These are phyloP conservation scores for Amphichorda felina DNA, from an alignment of 2,329 filamentous ascomycete species.

Conservation along the genomic window DNA sequence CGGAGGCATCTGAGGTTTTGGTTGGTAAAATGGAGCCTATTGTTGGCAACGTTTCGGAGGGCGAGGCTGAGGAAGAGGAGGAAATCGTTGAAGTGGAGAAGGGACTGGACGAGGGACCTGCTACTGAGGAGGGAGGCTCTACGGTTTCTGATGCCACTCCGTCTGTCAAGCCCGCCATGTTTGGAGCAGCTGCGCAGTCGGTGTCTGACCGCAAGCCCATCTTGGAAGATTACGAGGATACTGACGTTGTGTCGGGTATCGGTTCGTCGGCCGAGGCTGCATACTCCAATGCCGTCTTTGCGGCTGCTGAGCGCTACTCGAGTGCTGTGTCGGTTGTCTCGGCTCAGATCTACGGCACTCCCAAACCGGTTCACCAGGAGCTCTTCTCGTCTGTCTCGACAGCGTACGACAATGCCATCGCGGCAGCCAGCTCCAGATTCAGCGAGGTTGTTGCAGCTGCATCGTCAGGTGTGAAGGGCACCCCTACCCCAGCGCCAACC, in stretches of 20 bases:
- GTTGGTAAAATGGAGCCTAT: constrained; percentile 10
- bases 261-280: constrained; percentile 37
- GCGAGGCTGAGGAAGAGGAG: constrained; percentile 12
- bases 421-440: constrained; percentile 47
- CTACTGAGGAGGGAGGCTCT: constrained; percentile 11
- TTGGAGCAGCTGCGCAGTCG: constrained; percentile 38
- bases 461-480: constrained; percentile 34
- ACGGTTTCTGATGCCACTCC: constrained; percentile 13
- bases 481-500: constrained; percentile 27
- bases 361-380: constrained; percentile 57
- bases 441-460: constrained; percentile 37
- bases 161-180: constrained; percentile 31
- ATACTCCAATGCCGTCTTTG: constrained; percentile 53
- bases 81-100: constrained; percentile 8
- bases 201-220: constrained; percentile 35
- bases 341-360: constrained; percentile 53
- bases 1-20: constrained; percentile 13
- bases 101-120: constrained; percentile 10
- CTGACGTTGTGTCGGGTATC: constrained; percentile 21
- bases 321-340: constrained; percentile 58
- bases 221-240: constrained; percentile 33
- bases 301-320: constrained; percentile 56
- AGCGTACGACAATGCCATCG: constrained; percentile 55
- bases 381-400: constrained; percentile 57
- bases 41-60: constrained; percentile 14